Conservation (phyloP, 306 rosid species). For the Dryas drummondii region DNA sequence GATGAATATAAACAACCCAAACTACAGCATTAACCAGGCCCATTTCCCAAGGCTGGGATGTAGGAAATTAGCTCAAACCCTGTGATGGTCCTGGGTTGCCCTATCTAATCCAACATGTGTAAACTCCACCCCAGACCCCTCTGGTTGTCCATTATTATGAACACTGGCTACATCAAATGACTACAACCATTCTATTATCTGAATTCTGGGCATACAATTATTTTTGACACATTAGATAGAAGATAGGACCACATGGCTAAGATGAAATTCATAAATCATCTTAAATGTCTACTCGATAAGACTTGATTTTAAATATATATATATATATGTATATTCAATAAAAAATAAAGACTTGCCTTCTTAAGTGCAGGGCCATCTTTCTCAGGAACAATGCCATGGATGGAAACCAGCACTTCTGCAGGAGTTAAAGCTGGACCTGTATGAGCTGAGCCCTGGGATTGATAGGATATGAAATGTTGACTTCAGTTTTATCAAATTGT, state of each 20-base stretch:
- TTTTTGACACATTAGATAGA: neutral
- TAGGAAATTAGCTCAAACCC: neutral
- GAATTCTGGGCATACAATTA: slow-evolving; percentile 9
- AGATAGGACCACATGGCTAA: slow-evolving; percentile 2
- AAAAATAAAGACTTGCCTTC: slow-evolving; percentile 52
- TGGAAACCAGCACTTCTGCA: slow-evolving; percentile 92
- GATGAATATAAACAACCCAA: neutral
- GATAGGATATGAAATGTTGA: neutral
- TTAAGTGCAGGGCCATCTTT: slow-evolving; percentile 85
- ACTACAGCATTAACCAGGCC: neutral
- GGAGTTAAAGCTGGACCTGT: slow-evolving; percentile 97
- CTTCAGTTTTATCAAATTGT: neutral
- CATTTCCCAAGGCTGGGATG: neutral
- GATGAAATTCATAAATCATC: slow-evolving; percentile 9
- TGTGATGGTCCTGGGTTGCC: neutral
- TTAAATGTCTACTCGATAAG: slow-evolving; percentile 7
- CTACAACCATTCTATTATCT: neutral
- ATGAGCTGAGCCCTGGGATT: slow-evolving; percentile 93
- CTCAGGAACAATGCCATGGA: slow-evolving; percentile 89
- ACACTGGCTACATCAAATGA: neutral
- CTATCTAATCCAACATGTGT: neutral
- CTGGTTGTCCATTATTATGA: neutral
- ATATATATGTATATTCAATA: no score
- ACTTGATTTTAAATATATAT: neutral
- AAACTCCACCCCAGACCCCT: neutral